Conservation (phyloP, 768 basidiomycete genomes). For the Lentinula raphanica region DNA sequence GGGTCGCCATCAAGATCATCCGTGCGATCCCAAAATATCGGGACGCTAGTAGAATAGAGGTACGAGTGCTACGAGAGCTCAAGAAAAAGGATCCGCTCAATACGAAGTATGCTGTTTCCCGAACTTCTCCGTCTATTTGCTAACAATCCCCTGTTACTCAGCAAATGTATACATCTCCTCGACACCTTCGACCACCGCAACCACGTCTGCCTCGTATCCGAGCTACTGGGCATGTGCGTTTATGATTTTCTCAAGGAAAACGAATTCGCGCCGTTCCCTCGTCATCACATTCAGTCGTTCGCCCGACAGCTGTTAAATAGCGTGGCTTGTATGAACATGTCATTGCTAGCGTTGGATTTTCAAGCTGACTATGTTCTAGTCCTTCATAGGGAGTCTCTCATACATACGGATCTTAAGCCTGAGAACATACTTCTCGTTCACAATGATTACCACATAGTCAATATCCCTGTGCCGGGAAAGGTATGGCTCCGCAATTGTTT, state of each 20-base stretch:
- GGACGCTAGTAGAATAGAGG: conserved; percentile 97
- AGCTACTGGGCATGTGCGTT: conserved; percentile 93
- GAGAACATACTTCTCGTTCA: conserved; percentile 95
- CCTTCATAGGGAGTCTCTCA: conserved; percentile 82
- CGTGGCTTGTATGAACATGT: conserved; percentile 74
- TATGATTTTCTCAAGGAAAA: conserved; percentile 99
- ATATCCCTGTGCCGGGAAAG: conserved; percentile 62
- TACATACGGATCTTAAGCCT: conserved; percentile 98
- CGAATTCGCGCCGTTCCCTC: conserved; percentile 92
- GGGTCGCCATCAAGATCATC: conserved; percentile 98
- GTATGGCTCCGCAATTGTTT: conserved; percentile 29
- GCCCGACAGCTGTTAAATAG: conserved; percentile 87
- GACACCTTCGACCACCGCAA: conserved; percentile 96
- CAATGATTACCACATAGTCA: conserved; percentile 65
- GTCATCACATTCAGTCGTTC: conserved; percentile 93
- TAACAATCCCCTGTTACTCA: conserved; percentile 26
- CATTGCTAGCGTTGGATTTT: conserved; percentile 15
- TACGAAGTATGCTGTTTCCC: conserved; percentile 60
- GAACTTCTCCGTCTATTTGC: conserved; percentile 14
- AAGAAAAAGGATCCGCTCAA: conserved; percentile 86
- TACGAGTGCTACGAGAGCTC: conserved; percentile 88
- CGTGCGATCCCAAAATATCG: conserved; percentile 98
- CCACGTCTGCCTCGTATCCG: conserved; percentile 96
- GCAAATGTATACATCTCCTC: conserved; percentile 96
- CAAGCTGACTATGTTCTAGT: conserved; percentile 42